Evolutionary conservation across 1,139 yeast genomes (phyloP), one percentile per base, ranked within the genome.

Genomic region (Barnettozyma hawaiiensis): DNA sequence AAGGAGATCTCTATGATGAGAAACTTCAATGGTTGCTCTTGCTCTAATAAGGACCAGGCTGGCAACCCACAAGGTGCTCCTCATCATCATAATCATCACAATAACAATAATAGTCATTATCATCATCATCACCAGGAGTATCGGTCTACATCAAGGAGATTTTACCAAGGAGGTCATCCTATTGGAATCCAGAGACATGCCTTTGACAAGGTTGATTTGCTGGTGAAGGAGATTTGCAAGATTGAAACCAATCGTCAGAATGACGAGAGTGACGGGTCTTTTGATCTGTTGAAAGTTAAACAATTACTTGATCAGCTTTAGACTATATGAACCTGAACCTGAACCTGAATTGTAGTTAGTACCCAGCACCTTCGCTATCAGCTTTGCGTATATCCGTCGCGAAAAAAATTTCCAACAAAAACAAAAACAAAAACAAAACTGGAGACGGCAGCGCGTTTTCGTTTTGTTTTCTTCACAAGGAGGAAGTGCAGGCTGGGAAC

Each of bases 1-100:
- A 76, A 75, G 52, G 66, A 73, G 36, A 67, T 78, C 20, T 72
- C 71, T 40, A 66, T 76, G 68, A 63, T 48, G 35, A 58, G 52
- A 40, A 16, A 18, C 21, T 12, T 8, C 21, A 29, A 16, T 26
- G 16, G 32, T 16, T 29, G n/a, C 32, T 16, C 14, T 15, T 11
- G 18, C 31, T 28, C 21, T 29, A 12, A 7, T n/a, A 16, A 16
- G 9, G 29, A 26, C 7, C 29, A 26, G 9, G 14, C 29, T 3
- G 29, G 29, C 8, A 15, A 26, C 10, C 3, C 8, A 26, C 29
- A 26, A 6, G 32, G 31, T 15, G 12, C 18, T 16, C 23, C 7
- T 15, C n/a, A 9, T 38, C 39, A 38, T 16, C 23, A 11, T 15
- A n/a, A 9, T 38, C 39, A 38, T n/a, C n/a, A n/a, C n/a, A n/a